A percentile compares a stretch with the other conserved stretches of the same genome.
Evolutionary conservation across 495 filamentous ascomycete genomes (phyloP).

Genomic region (Pseudoneurospora amorphoporcata): DNA sequence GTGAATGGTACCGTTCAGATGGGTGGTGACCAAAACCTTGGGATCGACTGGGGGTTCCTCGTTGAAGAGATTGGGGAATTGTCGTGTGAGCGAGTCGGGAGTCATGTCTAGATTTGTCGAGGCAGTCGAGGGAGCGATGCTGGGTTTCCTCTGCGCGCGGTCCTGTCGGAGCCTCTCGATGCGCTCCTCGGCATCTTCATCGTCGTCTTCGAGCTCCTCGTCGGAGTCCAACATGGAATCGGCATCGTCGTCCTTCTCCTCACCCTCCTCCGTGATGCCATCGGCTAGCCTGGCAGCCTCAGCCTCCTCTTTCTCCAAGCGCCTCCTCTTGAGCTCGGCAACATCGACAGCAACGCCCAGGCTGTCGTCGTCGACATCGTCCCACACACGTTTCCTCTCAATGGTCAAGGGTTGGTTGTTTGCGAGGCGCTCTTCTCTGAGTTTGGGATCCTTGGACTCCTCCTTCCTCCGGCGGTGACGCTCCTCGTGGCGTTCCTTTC

Average conservation of each 20-base stretch:
- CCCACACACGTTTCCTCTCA: slow-evolving; percentile 87
- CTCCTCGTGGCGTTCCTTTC: slow-evolving; percentile 60
- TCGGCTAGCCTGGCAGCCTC: slow-evolving; percentile 35
- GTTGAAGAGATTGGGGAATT: slow-evolving; percentile 76
- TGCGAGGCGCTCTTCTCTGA: slow-evolving; percentile 58
- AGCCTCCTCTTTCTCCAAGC: slow-evolving; percentile 54
- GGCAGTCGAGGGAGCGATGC: slow-evolving; percentile 49
- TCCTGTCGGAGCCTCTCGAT: slow-evolving; percentile 31
- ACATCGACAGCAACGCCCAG: slow-evolving; percentile 71
- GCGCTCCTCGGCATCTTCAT: slow-evolving; percentile 32
- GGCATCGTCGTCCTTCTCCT: slow-evolving; percentile 44
- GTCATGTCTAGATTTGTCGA: slow-evolving; percentile 64
- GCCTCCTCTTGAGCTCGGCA: slow-evolving; percentile 61
- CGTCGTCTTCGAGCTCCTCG: slow-evolving; percentile 32
- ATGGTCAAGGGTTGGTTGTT: slow-evolving; percentile 76
- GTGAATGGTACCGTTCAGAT: slow-evolving; percentile 74
- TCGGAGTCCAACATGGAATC: slow-evolving; percentile 65
- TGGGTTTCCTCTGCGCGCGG: slow-evolving; percentile 42
- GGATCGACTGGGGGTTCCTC: slow-evolving; percentile 48
- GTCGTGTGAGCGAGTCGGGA: slow-evolving; percentile 54
- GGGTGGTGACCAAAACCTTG: slow-evolving; percentile 85
- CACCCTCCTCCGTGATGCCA: slow-evolving; percentile 30
- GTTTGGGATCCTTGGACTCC: slow-evolving; percentile 72
- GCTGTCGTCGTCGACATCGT: slow-evolving; percentile 72
- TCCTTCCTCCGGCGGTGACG: slow-evolving; percentile 70